Evolutionary conservation across 225 moss, liverwort and hornwort genomes (phyloP), one percentile per base, ranked within the genome.

Genomic region (Neckera pumila): DNA sequence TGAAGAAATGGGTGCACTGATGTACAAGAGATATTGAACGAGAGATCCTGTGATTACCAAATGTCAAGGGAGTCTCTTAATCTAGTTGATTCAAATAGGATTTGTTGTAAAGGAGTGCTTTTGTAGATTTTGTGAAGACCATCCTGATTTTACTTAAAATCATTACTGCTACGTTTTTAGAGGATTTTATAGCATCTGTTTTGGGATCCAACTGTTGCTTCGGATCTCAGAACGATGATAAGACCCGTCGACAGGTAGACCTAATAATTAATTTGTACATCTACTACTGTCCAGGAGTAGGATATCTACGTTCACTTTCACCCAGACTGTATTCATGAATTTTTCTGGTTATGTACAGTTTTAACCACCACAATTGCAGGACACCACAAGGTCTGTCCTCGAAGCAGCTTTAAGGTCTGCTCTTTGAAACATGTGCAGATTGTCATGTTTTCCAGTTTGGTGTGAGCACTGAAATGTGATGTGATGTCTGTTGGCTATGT

Each of bases 111-210:
- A 93, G 87, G 88, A 90, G 83, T 86, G 79, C 74, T 72, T 89
- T 93, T 93, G 89, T 86, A 92, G 86, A 90, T 88, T 93, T 82
- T 93, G 89, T 92, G 91, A 94, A 91, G 65, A 91, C 81, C 76
- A 81, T 86, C 60, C 71, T 86, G 63, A 84, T 90, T 70, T 64
- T 90, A 89, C 87, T 80, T 86, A 12, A 62, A 70, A 63, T 83
- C 81, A 85, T 86, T 65, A 86, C 59, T 67, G 82, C 87, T 85
- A 87, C 61, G 54, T 59, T 87, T 90, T 40, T 54, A 77, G 84
- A 87, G 83, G 87, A 66, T 80, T 79, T 64, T 88, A 66, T 89
- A 80, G 70, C 87, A 88, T 89, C 82, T 89, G 84, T 84, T 87
- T 80, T 67, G 89, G 90, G 89, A 89, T 92, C 82, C 84, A 85